A percentile compares a stretch with the other conserved stretches of the same genome.
Conservation (phyloP, 192 early-diverging fungal species). For the Gamsiella multidivaricata region DNA sequence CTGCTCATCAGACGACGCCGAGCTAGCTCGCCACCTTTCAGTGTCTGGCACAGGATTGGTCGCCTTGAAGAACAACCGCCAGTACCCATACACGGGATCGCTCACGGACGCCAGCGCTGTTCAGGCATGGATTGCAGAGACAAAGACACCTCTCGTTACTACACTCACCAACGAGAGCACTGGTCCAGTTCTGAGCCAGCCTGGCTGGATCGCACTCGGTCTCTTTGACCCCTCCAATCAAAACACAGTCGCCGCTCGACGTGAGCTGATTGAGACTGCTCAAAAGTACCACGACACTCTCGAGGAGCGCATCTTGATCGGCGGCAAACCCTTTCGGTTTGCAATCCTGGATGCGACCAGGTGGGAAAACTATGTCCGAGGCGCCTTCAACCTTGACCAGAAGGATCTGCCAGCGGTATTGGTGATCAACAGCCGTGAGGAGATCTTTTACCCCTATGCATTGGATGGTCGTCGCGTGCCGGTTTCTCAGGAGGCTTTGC, state of each 20-base stretch:
- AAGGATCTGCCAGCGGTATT: slow-evolving; percentile 41
- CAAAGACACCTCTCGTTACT: slow-evolving; percentile 73
- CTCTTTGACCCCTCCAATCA: slow-evolving; percentile 64
- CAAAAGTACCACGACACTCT: slow-evolving; percentile 21
- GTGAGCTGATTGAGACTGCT: slow-evolving; percentile 48
- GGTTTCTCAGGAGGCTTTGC: slow-evolving; percentile 17
- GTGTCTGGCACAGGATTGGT: slow-evolving; percentile 59
- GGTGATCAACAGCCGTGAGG: slow-evolving; percentile 42
- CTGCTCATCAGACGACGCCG: slow-evolving; percentile 15
- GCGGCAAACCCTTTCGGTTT: slow-evolving; percentile 52
- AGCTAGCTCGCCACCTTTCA: slow-evolving; percentile 26
- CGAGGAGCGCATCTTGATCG: slow-evolving; percentile 5
- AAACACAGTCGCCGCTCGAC: slow-evolving; percentile 10
- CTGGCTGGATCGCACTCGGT: slow-evolving; percentile 71
- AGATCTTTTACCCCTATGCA: slow-evolving; percentile 27
- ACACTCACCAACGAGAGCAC: slow-evolving; percentile 71
- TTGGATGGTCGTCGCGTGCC: slow-evolving; percentile 39
- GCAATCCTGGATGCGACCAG: slow-evolving; percentile 69
- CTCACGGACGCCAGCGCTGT: slow-evolving; percentile 55
- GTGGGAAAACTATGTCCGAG: slow-evolving; percentile 71
- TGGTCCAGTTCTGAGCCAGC: slow-evolving; percentile 73
- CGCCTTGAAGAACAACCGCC: slow-evolving; percentile 71
- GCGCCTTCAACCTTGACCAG: slow-evolving; percentile 59
- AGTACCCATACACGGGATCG: slow-evolving; percentile 40
- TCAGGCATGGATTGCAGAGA: slow-evolving; percentile 69